A percentile compares a stretch with the other conserved stretches of the same genome.
Evolutionary conservation across 1,139 yeast genomes (phyloP).

Genomic region (Pichia sp.): DNA sequence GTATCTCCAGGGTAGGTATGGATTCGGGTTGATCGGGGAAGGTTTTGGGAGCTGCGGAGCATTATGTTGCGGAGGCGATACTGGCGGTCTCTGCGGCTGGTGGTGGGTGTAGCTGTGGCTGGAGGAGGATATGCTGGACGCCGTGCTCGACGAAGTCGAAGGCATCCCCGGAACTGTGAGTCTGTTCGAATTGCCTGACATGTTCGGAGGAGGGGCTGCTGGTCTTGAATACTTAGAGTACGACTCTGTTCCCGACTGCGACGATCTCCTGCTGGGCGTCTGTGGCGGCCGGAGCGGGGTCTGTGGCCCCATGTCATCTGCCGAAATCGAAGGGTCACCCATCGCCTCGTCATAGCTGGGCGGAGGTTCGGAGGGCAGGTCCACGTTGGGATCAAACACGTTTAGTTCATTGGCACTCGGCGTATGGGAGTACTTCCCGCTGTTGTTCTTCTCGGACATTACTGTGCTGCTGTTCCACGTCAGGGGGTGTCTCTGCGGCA

Average conservation of each 20-base stretch:
- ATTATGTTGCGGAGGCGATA: background rate
- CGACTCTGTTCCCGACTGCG: background rate
- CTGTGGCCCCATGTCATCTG: constrained; percentile 4
- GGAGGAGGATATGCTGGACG: background rate
- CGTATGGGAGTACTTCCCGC: background rate
- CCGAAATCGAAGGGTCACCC: constrained; percentile 13
- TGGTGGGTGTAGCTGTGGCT: background rate
- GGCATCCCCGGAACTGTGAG: background rate
- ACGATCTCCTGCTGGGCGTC: background rate
- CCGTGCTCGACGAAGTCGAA: background rate
- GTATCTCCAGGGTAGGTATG: constrained; percentile 59
- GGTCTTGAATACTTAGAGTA: constrained; percentile 11
- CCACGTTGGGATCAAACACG: constrained; percentile 21
- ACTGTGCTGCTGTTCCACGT: background rate
- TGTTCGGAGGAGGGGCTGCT: constrained; percentile 15
- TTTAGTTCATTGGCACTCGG: constrained; percentile 12
- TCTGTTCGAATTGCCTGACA: background rate
- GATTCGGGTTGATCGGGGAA: constrained; percentile 27
- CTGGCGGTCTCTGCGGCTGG: background rate
- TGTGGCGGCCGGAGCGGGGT: constrained; percentile 11
- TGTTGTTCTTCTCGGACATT: constrained; percentile 2
- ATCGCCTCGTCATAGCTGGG: constrained; percentile 35
- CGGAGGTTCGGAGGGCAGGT: constrained; percentile 26
- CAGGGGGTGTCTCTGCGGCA: background rate
- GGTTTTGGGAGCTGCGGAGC: constrained; percentile 8